phyloP scores from a whole-genome alignment of 2,329 filamentous ascomycete genomes.

The Alternaria solani region DNA sequence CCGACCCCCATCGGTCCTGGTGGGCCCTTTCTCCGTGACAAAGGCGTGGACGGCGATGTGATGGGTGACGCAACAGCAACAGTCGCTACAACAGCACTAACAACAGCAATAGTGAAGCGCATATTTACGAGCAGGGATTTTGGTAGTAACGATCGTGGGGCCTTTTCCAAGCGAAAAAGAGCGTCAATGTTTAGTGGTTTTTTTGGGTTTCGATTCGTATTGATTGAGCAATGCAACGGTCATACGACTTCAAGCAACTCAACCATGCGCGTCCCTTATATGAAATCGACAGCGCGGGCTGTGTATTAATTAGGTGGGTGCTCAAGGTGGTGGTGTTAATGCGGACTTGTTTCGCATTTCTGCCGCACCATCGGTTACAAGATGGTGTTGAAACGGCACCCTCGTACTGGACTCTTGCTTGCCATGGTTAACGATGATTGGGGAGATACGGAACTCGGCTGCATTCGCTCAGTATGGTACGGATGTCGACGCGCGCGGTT shows the following conservation, averaged over 20 bases:
- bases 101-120: slow-evolving; percentile 24
- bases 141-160: slow-evolving; percentile 16
- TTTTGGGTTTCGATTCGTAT: not conserved
- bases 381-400: slow-evolving; percentile 23
- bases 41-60: slow-evolving; percentile 11
- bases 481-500: not conserved
- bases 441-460: not conserved
- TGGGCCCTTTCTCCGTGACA: slow-evolving; percentile 10
- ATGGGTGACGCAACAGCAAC: slow-evolving; percentile 34
- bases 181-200: not conserved
- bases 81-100: slow-evolving; percentile 20
- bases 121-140: slow-evolving; percentile 16
- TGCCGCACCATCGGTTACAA: slow-evolving; percentile 31
- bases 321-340: slow-evolving; percentile 15
- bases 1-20: slow-evolving; percentile 13
- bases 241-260: not conserved
- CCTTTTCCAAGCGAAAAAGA: slow-evolving; percentile 7
- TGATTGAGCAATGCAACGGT: slow-evolving; percentile 2
- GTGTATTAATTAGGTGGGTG: slow-evolving; percentile 4
- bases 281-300: not conserved
- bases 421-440: not conserved
- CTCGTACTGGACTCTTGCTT: slow-evolving; percentile 1
- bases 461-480: not conserved
- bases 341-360: slow-evolving; percentile 23
- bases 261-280: not conserved